phyloP scores from a whole-genome alignment of 2,329 filamentous ascomycete genomes.

The Diplodia intermedia region DNA sequence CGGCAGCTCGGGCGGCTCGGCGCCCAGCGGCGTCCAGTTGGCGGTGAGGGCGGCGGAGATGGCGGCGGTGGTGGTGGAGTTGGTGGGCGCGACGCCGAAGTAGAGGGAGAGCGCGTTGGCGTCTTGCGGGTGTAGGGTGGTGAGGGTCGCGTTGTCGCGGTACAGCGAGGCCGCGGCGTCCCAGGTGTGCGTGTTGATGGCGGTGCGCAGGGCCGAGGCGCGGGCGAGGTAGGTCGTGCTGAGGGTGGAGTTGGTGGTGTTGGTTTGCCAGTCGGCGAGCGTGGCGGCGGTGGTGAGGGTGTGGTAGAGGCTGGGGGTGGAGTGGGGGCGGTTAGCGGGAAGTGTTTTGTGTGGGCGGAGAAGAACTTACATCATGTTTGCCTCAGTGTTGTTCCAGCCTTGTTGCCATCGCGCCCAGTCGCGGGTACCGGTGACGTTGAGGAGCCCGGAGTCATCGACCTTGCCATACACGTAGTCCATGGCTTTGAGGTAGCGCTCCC shows the following conservation, averaged over 20 bases:
- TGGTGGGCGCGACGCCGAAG: conserved; percentile 55
- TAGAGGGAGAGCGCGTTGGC: conserved; percentile 51
- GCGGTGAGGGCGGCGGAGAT: conserved; percentile 56
- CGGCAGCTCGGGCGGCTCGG: conserved; percentile 63
- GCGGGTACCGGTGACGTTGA: conserved; percentile 52
- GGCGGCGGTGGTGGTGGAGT: conserved; percentile 43
- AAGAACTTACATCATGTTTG: conserved; percentile 54
- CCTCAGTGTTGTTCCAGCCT: conserved; percentile 59
- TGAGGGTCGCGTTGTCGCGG: conserved; percentile 50
- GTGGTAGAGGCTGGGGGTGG: conserved; percentile 52
- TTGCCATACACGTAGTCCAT: conserved; percentile 52
- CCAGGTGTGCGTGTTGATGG: conserved; percentile 42
- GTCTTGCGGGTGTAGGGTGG: conserved; percentile 58
- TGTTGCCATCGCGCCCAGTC: conserved; percentile 55
- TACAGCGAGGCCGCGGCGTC: conserved; percentile 43
- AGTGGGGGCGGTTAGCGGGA: conserved; percentile 27
- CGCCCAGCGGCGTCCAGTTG: conserved; percentile 64
- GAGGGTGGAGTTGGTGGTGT: conserved; percentile 37
- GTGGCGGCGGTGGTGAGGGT: conserved; percentile 41
- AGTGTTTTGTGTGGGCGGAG: neutral
- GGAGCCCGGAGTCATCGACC: conserved; percentile 53
- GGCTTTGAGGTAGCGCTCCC: conserved; percentile 54
- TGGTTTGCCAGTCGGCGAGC: conserved; percentile 40
- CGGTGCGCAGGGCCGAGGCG: conserved; percentile 37
- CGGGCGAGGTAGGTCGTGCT: conserved; percentile 36